A percentile compares a stretch with the other conserved stretches of the same genome.
Conservation (phyloP, 768 basidiomycete species). For the Lyophyllum decastes region DNA sequence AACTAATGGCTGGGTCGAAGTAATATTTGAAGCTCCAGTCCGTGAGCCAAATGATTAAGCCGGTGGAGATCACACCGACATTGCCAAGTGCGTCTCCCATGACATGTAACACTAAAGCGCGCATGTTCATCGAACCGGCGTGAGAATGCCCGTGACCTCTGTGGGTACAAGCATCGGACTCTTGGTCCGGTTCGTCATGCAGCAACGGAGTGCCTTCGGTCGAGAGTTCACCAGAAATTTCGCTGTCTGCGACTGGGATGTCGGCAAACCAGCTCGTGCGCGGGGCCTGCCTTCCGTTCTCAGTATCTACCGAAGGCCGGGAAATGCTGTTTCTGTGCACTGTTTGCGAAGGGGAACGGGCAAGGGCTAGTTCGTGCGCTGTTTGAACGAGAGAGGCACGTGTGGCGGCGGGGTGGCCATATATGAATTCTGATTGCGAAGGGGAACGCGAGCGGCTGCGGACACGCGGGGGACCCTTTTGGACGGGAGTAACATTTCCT, state of each 20-base stretch:
- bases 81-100: conserved; percentile 97
- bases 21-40: conserved; percentile 86
- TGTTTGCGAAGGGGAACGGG: conserved; percentile 49
- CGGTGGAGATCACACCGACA: conserved; percentile 95
- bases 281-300: background rate
- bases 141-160: conserved; percentile 41
- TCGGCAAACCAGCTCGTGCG: conserved; percentile 1
- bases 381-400: conserved; percentile 77
- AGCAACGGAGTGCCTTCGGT: conserved; percentile 52
- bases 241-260: conserved; percentile 11
- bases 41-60: conserved; percentile 91
- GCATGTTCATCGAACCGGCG: conserved; percentile 94
- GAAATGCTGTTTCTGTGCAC: conserved; percentile 23
- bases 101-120: conserved; percentile 91
- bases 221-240: conserved; percentile 4
- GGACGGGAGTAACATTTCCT: conserved; percentile 31
- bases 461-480: conserved; percentile 21
- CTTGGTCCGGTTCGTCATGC: conserved; percentile 15
- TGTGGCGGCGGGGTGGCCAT: conserved; percentile 73
- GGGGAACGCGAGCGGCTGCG: conserved; percentile 31
- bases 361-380: conserved; percentile 76
- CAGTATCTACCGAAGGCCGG: conserved; percentile 28
- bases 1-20: conserved; percentile 90
- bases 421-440: conserved; percentile 47
- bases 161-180: conserved; percentile 21